A percentile compares a stretch with the other conserved stretches of the same genome.
Conservation (phyloP, 1,284 basidiomycete genomes). For the Peniophora sp. region DNA sequence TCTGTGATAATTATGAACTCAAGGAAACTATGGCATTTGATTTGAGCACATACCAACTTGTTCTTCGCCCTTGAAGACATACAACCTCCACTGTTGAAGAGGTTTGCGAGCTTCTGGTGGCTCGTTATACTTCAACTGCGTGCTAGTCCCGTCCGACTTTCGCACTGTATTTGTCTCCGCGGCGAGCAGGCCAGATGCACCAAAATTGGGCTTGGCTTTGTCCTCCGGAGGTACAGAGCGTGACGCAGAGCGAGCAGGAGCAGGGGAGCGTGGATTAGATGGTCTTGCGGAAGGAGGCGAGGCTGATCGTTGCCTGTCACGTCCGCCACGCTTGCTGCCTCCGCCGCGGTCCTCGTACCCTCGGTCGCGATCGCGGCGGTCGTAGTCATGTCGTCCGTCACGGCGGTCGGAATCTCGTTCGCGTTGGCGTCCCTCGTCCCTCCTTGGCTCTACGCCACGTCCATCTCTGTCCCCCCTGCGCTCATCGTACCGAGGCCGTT, state of each 20-base stretch:
- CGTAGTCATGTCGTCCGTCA: constrained; percentile 7
- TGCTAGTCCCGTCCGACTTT: constrained; percentile 66
- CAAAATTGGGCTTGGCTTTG: constrained; percentile 83
- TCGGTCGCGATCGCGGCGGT: constrained; percentile 14
- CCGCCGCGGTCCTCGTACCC: constrained; percentile 5
- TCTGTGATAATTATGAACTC: constrained; percentile 46
- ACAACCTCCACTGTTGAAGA: constrained; percentile 83
- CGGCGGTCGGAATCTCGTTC: not conserved
- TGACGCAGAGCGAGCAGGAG: constrained; percentile 28
- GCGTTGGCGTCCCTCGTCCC: not conserved
- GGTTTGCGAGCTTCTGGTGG: constrained; percentile 97
- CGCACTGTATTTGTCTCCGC: constrained; percentile 90
- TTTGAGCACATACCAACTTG: constrained; percentile 71
- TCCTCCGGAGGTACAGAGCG: constrained; percentile 22
- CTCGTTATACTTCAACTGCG: constrained; percentile 96
- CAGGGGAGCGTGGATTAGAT: constrained; percentile 27
- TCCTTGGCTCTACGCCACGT: not conserved
- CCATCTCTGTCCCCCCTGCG: not conserved
- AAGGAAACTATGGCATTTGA: no score
- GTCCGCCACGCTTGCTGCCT: constrained; percentile 20
- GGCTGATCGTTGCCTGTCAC: constrained; percentile 35
- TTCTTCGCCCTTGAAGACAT: constrained; percentile 94
- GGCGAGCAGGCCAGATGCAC: constrained; percentile 83
- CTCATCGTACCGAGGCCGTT: not conserved
- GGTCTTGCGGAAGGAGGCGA: constrained; percentile 37